Conservation (phyloP, 139 green algal genomes). For the Micromonas commoda region DNA sequence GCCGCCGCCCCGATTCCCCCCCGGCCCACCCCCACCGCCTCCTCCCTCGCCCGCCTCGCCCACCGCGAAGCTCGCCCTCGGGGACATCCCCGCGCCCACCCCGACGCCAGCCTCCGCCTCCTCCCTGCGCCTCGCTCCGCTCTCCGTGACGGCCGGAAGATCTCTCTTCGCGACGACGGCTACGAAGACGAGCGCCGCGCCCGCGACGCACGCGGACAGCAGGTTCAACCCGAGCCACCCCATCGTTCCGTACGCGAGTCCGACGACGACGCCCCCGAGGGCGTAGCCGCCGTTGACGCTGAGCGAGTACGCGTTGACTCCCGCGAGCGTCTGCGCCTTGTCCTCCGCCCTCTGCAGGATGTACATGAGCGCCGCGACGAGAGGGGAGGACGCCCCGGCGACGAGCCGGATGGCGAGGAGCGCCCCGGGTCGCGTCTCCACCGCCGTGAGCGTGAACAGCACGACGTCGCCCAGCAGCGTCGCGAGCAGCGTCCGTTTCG, state of each 20-base stretch:
- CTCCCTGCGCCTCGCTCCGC: no score
- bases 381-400: background rate
- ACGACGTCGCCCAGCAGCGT: background rate
- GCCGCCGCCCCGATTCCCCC: no score
- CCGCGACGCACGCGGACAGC: background rate
- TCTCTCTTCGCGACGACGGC: no score
- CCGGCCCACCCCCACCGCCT: no score
- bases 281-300: background rate
- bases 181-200: background rate
- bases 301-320: background rate
- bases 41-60: no score
- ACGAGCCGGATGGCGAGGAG: background rate
- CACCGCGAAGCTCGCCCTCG: no score
- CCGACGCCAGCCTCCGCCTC: no score
- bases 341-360: background rate
- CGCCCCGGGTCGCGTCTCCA: background rate
- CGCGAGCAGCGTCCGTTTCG: background rate
- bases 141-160: no score
- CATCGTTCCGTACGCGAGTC: background rate
- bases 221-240: background rate
- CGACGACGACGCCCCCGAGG: background rate
- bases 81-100: no score
- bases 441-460: background rate
- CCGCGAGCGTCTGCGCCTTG: background rate
- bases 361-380: background rate